A percentile compares a stretch with the other conserved stretches of the same genome.
These are phyloP conservation scores for Talaromyces sp. DNA, from an alignment of 2,329 filamentous ascomycete species.

Conservation along the genomic window DNA sequence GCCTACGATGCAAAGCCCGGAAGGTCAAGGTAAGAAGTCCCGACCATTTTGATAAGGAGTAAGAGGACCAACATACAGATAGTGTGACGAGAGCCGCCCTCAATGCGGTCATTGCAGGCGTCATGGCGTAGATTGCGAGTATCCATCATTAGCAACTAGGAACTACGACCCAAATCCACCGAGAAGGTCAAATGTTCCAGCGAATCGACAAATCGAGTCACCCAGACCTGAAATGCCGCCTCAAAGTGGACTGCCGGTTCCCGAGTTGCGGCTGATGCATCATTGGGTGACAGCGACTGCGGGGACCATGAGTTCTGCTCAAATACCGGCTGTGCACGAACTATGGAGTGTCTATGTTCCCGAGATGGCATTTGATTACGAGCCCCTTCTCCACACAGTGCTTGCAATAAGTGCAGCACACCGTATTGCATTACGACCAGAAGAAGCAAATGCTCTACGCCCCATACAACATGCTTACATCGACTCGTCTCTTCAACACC, in stretches of 20 bases:
- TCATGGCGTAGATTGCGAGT: conserved; percentile 18
- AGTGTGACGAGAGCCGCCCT: conserved; percentile 22
- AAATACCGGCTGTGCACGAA: conserved; percentile 13
- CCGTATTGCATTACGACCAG: conserved; percentile 13
- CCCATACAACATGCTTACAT: conserved; percentile 21
- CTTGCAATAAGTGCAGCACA: conserved; percentile 21
- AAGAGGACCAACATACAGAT: neutral
- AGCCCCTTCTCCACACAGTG: conserved; percentile 24
- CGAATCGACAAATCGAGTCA: neutral
- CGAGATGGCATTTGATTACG: conserved; percentile 24
- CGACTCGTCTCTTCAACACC: conserved; percentile 15
- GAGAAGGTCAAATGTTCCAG: neutral
- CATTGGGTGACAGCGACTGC: conserved; percentile 22
- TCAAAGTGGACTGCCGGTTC: conserved; percentile 12
- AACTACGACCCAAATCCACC: conserved; percentile 12
- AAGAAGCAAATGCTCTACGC: conserved; percentile 16
- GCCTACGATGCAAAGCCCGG: conserved; percentile 20
- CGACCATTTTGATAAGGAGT: neutral
- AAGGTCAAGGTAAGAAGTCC: conserved; percentile 20
- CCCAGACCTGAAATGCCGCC: conserved; percentile 7
- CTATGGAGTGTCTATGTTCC: conserved; percentile 23
- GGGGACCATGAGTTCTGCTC: conserved; percentile 23
- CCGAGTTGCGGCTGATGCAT: conserved; percentile 21
- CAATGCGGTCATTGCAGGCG: conserved; percentile 18
- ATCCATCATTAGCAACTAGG: conserved; percentile 9